A percentile compares a stretch with the other conserved stretches of the same genome.
Evolutionary conservation across 306 rosid species (phyloP).

Genomic region (Leucaena leucocephala): DNA sequence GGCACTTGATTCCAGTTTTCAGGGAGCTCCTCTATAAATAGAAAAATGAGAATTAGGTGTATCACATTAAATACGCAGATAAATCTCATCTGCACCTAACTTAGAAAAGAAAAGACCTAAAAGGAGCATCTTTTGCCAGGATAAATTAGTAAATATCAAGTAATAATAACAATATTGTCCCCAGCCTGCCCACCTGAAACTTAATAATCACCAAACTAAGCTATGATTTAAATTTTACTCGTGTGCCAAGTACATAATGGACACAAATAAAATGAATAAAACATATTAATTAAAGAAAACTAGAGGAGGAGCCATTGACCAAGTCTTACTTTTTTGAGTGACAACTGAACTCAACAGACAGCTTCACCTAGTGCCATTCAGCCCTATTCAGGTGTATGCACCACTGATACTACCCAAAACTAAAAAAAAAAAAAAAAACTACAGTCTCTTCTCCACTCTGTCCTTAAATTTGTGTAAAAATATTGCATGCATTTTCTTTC

Average conservation of each 20-base stretch:
- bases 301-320: background rate
- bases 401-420: background rate
- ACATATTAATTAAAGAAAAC: constrained; percentile 8
- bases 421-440: background rate
- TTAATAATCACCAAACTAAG: background rate
- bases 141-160: background rate
- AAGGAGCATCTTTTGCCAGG: background rate
- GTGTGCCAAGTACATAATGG: background rate
- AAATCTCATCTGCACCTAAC: constrained; percentile 16
- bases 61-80: constrained; percentile 25
- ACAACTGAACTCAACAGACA: background rate
- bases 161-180: background rate
- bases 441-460: background rate
- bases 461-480: background rate
- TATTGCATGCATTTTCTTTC: background rate
- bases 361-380: background rate
- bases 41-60: constrained; percentile 39
- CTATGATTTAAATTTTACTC: background rate
- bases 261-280: background rate
- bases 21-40: constrained; percentile 72
- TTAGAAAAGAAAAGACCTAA: constrained; percentile 12
- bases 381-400: background rate
- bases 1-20: constrained; percentile 71
- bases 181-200: background rate
- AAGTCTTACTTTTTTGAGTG: background rate